Evolutionary conservation across 495 filamentous ascomycete genomes (phyloP), one percentile per base, ranked within the genome.

Genomic region (Daldinia vernicosa): DNA sequence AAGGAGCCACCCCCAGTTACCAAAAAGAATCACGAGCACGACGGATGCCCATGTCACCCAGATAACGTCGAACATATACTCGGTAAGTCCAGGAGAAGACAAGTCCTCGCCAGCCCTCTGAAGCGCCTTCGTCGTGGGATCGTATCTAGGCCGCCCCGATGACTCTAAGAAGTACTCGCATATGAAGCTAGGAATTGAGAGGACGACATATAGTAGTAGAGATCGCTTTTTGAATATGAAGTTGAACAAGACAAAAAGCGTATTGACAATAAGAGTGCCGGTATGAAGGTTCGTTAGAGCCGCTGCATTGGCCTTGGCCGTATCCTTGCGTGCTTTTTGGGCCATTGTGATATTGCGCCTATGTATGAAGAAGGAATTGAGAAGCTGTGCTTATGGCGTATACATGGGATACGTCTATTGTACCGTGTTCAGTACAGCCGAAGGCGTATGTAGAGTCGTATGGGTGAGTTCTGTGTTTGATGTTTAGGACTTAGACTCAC

Each of bases 51-150:
- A 93, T 0, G 92, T 94, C 81, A 95, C 94, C 84, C 97, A 98
- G 35, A 98, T 83, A 27, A 97, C 85, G 82, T 99, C 95, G 86
- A 95, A 98, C 91, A 98, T 92, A 81, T 94, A 99, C 80, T 99
- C 95, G 7, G 94, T 98, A 79, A 99, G 81, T 0, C 95, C 95
- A 27, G 91, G 87, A 0, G 93, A 93, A 28, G 92, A 90, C 26
- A 99, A 85, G 78, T 98, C 95, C 77, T 98, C 95, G 17, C 95
- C 95, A 0, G 90, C 84, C 14, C 84, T 87, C 69, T 88, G 88
- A 45, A 98, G 81, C 3, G 89, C 87, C n/a, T 88, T 88, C 74
- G 88, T 90, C 12, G 73, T 72, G 4, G 85, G 57, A 56, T 85
- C 85, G 78, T 89, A 93, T 56, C 80, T 87, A 8, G 95, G 95